Base-by-base conservation (phyloP, 768 basidiomycete species). In the Suillus tomentosus region DNA sequence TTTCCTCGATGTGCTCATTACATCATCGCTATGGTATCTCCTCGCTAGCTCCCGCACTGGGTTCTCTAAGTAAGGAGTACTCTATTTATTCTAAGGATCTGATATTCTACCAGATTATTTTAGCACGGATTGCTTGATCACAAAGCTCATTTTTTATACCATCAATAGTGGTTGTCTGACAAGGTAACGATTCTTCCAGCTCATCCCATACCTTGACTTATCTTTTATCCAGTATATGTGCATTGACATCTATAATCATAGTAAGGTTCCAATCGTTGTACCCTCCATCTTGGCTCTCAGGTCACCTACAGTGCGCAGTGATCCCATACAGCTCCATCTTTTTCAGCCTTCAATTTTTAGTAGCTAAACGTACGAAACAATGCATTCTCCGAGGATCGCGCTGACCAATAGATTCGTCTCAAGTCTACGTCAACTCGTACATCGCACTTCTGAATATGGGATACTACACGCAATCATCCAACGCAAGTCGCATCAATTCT, bases 401-500 rank as follows among this genome's bases (percentile, higher is more conserved):
- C 40, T 58, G 15, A 58, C 40, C 3, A 31, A 3, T 17, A 17
- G 3, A 27, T 17, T 11, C 1, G 3, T 58, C 8, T 58, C 11
- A 58, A 62, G 61, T 60, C 2, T 60, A 62, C 11, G 57, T 62
- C 39, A 62, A 60, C 37, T 55, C 57, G 39, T 62, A 60, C 56
- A n/a, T 62, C 17, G 61, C 56, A 34, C 50, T 62, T 31, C 37
- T 62, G 39, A 62, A 62, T 17, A 6, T 57, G 17, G 24, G 5
- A 8, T 56, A 31, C 61, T 62, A 62, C 11, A 19, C 6, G 2
- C 17, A 27, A 17, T 9, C 40, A 8, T 8, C 1, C 10, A 2
- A 27, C 6, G 3, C 24, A 11, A 17, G 27, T 6, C 3, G 3
- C 17, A 5, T 11, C 11, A 19, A 58, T 27, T 10, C 34, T 27